These are phyloP conservation scores for Dendrobium chrysotoxum DNA, from an alignment of 106 monocot genomes.

Conservation along the genomic window DNA sequence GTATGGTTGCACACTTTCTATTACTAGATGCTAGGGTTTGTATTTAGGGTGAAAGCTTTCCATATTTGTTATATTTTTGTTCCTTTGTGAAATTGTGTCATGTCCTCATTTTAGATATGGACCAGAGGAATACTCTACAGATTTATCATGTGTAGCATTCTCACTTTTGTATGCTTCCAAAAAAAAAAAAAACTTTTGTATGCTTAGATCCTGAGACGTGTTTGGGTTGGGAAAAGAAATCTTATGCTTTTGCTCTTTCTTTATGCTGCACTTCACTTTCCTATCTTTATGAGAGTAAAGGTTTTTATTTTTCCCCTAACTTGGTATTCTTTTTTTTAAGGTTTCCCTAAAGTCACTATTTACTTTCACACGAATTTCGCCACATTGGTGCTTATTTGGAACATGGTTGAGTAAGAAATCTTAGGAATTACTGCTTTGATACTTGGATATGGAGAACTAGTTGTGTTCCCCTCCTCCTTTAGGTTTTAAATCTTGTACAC, in stretches of 20 bases:
- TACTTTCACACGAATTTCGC: no score
- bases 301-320: not conserved
- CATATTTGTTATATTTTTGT: not conserved
- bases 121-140: not conserved
- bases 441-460: no score
- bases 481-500: not conserved
- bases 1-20: not conserved
- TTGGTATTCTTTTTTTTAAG: not conserved
- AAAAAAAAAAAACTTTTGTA: not conserved
- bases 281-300: not conserved
- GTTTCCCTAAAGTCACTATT: not conserved
- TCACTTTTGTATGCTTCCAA: not conserved
- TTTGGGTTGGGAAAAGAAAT: not conserved
- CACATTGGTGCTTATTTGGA: not conserved
- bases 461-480: no score
- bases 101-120: not conserved
- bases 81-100: no score
- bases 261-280: not conserved
- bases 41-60: not conserved
- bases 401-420: no score
- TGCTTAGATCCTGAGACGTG: not conserved
- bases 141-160: not conserved
- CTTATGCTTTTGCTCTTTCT: not conserved
- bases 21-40: not conserved
- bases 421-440: no score